Base-by-base conservation (phyloP, 805 yeast species). In the Nakazawaea populi region DNA sequence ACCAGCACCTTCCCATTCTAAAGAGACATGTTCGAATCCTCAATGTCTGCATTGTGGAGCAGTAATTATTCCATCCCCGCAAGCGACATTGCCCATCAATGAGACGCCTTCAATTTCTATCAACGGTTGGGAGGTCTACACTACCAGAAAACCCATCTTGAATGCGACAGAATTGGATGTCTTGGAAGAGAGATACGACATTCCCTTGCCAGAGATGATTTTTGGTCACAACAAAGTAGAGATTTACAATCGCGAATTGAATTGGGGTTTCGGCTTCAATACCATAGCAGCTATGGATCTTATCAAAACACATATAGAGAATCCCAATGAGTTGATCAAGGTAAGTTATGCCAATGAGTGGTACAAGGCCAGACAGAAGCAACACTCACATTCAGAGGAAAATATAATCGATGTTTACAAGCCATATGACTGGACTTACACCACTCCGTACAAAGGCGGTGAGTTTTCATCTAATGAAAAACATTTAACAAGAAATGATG, bases 191-290 rank as follows among this genome's bases (percentile, higher is more conserved):
- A 63, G 82, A 48, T 75, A 85, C 48, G 82, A 82, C 12, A 80
- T 92, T 54, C 96, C 98, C 0, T 68, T 92, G 42, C 99, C 99
- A 0, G 99, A 94, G 65, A 94, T 94, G 98, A 90, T 94, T 5
- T 94, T 94, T 69, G 98, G 98, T 8, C 81, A 87, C 57, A 91
- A 87, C 62, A 67, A 68, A 51, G 81, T 90, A 9, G 76, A 73
- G 46, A 62, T 90, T 9, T 71, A 68, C 47, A 75, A 78, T 53
- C 55, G 58, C 4, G 50, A 55, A 9, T 59, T 71, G 45, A 68
- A 67, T 36, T 79, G 78, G 71, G 54, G 64, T 37, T 73, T 92
- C 11, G 74, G 72, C 42, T 90, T 91, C 67, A 84, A 87, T 61
- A 84, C 96, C 0, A 68, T 84, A 42, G 94, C 86, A 61, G 97